phyloP scores from a whole-genome alignment of 176 grass and related monocot genomes.

The Oryza nivara region DNA sequence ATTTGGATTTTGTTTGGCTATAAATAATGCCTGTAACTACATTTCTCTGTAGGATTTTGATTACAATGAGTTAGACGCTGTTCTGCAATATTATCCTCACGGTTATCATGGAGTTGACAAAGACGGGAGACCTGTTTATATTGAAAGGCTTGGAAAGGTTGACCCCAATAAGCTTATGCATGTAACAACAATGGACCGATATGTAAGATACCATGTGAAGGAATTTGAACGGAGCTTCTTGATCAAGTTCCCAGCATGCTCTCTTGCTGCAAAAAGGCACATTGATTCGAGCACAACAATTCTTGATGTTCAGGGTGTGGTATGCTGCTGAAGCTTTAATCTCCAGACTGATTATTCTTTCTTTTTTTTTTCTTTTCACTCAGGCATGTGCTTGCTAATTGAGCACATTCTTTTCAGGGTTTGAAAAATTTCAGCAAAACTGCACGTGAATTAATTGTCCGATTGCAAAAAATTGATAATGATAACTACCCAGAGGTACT shows the following conservation, averaged over 20 bases:
- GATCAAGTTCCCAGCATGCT: constrained; percentile 94
- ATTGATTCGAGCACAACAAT: constrained; percentile 93
- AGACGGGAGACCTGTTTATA: constrained; percentile 91
- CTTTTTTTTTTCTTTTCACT: not conserved
- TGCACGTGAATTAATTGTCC: constrained; percentile 81
- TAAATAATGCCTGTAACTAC: constrained; percentile 14
- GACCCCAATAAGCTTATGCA: constrained; percentile 92
- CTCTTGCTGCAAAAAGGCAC: constrained; percentile 90
- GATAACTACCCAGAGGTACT: constrained; percentile 97
- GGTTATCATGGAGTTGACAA: constrained; percentile 98
- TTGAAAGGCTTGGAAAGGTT: constrained; percentile 94
- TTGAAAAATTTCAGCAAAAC: constrained; percentile 99
- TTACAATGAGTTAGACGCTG: constrained; percentile 69
- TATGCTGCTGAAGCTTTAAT: constrained; percentile 45
- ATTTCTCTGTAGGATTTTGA: constrained; percentile 75
- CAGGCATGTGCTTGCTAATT: constrained; percentile 27
- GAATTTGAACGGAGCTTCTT: constrained; percentile 95
- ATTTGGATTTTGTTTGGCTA: constrained; percentile 20
- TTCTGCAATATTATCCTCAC: constrained; percentile 96
- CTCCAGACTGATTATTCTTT: not conserved
- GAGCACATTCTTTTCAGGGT: constrained; percentile 51
- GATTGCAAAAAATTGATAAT: constrained; percentile 90
- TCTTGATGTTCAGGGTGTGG: constrained; percentile 95
- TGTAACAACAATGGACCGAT: constrained; percentile 93
- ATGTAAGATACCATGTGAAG: constrained; percentile 85